Evolutionary conservation across 2,329 filamentous ascomycete species (phyloP), one percentile per base, ranked within the genome.

Genomic region (Cladosporium sp.): DNA sequence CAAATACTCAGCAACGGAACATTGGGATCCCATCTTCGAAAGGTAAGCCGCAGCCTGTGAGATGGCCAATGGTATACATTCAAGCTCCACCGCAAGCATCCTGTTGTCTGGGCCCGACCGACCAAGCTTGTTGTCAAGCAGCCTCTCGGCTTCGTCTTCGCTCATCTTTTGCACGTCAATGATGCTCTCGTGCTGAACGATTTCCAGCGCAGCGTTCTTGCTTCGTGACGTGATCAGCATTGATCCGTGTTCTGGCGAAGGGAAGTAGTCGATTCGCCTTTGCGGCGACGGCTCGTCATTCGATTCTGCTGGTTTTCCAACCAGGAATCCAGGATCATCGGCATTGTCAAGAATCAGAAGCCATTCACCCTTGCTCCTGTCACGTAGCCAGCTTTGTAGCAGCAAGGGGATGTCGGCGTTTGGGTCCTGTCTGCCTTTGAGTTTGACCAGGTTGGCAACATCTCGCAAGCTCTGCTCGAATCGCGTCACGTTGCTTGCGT

Each of bases 1-100:
- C 2, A 76, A 50, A 49, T 78, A 78, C 16, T 61, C 55, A 13
- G 56, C 35, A 0, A 70, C 53, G 0, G 65, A 69, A 38, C 55
- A 61, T 20, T 58, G 59, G 3, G 62, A 62, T 13, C 45, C 50
- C 33, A 59, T 55, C 38, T 54, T 19, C 13, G 11, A 29, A 38
- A 70, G 67, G 49, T 67, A 69, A 4, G 62, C 60, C 30, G 62
- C 60, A 3, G 66, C 66, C 42, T 68, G 63, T 3, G 53, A 51
- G 20, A 70, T 63, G 1, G 64, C 65, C 19, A 69, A 61, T 25
- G 65, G 67, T 47, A 67, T 63, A 43, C 50, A 57, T 1, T 67
- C 65, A 1, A 69, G 63, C 11, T 55, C 57, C 5, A 43, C 29
- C 16, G 48, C 52, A 4, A 27, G 22, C 5, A 4, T 4, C 9